A percentile compares a stretch with the other conserved stretches of the same genome.
Evolutionary conservation across 2,329 filamentous ascomycete genomes (phyloP).

Genomic region (Colletotrichum australisinense): DNA sequence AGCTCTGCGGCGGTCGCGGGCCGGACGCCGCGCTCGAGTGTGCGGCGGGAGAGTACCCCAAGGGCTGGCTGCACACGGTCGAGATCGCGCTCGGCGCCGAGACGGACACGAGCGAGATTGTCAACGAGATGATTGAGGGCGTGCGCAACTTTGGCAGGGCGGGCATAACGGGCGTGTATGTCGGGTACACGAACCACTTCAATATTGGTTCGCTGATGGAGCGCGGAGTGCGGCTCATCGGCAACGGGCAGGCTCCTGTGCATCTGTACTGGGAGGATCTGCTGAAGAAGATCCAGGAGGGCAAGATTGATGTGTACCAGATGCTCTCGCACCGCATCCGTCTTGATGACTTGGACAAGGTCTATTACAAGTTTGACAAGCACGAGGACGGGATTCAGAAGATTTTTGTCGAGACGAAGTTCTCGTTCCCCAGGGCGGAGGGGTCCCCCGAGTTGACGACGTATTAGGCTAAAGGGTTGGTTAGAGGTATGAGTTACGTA

Average conservation of each 20-base stretch:
- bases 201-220: constrained; percentile 89
- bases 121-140: constrained; percentile 84
- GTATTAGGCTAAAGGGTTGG: constrained; percentile 40
- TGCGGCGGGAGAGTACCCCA: constrained; percentile 70
- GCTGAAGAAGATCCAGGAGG: constrained; percentile 73
- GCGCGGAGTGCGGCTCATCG: constrained; percentile 82
- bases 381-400: constrained; percentile 82
- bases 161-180: constrained; percentile 80
- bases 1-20: constrained; percentile 77
- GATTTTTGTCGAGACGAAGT: constrained; percentile 74
- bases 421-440: constrained; percentile 58
- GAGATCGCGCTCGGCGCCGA: constrained; percentile 75
- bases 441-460: constrained; percentile 58
- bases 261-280: constrained; percentile 87
- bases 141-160: constrained; percentile 78
- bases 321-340: constrained; percentile 85
- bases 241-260: constrained; percentile 76
- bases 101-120: constrained; percentile 84
- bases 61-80: constrained; percentile 70
- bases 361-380: constrained; percentile 72
- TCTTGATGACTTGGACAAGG: constrained; percentile 77
- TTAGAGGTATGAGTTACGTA: neutral
- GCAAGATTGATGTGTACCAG: constrained; percentile 78
- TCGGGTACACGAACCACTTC: constrained; percentile 80
- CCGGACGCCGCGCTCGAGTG: constrained; percentile 81